These are phyloP conservation scores for Volutella citrinella DNA, from an alignment of 2,329 filamentous ascomycete genomes.

Conservation along the genomic window DNA sequence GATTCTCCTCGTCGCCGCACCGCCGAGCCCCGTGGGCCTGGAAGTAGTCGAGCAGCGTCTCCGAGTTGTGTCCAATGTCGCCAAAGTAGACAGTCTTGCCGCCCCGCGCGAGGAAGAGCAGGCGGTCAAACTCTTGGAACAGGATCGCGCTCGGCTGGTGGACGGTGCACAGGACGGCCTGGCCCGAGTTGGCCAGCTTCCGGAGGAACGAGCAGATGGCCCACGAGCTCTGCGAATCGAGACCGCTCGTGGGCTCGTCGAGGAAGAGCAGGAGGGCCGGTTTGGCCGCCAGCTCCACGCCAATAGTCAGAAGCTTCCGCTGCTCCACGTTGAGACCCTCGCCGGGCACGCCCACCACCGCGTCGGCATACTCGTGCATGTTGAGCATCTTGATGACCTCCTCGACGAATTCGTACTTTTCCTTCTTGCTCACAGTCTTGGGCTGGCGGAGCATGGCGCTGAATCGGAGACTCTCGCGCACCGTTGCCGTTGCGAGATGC, in stretches of 20 bases:
- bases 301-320: conserved; percentile 60
- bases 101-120: conserved; percentile 62
- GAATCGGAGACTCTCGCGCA: conserved; percentile 53
- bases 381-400: conserved; percentile 64
- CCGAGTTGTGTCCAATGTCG: conserved; percentile 59
- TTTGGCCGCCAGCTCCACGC: conserved; percentile 56
- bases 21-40: conserved; percentile 58
- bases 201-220: conserved; percentile 61
- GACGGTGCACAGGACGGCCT: conserved; percentile 53
- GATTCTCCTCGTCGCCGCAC: conserved; percentile 63
- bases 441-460: conserved; percentile 59
- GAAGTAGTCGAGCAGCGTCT: conserved; percentile 60
- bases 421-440: conserved; percentile 46
- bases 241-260: conserved; percentile 59
- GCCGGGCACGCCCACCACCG: conserved; percentile 61
- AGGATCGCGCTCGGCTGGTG: conserved; percentile 53
- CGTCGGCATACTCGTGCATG: conserved; percentile 65
- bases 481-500: conserved; percentile 53
- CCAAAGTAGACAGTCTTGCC: conserved; percentile 70
- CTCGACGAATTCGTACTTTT: conserved; percentile 62
- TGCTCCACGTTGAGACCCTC: conserved; percentile 61
- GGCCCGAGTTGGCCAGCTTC: conserved; percentile 55
- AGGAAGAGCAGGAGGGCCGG: conserved; percentile 59
- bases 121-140: conserved; percentile 56
- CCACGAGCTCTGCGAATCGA: conserved; percentile 63